phyloP scores from a whole-genome alignment of 495 filamentous ascomycete species.

The Penicillium longicatenatum region DNA sequence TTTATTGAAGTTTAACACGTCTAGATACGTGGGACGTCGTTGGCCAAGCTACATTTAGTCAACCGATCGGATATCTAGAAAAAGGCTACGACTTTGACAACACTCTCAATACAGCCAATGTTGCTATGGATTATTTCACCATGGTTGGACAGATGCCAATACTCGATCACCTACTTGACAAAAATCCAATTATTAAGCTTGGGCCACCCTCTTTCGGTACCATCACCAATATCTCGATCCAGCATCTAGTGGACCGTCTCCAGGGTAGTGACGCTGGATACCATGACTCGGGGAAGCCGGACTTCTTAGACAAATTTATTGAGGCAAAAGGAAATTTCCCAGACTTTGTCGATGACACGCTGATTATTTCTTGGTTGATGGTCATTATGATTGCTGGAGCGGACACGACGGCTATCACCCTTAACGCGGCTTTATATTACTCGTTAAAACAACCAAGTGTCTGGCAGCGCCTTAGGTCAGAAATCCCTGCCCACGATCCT shows the following conservation, averaged over 20 bases:
- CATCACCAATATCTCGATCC: constrained; percentile 27
- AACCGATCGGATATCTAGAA: constrained; percentile 39
- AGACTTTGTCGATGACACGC: constrained; percentile 29
- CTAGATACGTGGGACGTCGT: constrained; percentile 41
- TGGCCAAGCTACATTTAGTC: constrained; percentile 36
- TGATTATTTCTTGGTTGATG: constrained; percentile 38
- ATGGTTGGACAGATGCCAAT: constrained; percentile 60
- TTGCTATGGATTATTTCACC: constrained; percentile 26
- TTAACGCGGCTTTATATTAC: constrained; percentile 44
- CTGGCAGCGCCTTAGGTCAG: constrained; percentile 33
- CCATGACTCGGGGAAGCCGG: constrained; percentile 21
- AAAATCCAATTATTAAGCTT: constrained; percentile 50
- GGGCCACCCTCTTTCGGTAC: constrained; percentile 25
- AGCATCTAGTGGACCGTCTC: constrained; percentile 23
- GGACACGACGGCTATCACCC: constrained; percentile 40
- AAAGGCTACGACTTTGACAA: constrained; percentile 35
- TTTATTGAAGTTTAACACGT: neutral
- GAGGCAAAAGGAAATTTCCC: constrained; percentile 33
- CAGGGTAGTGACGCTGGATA: constrained; percentile 20
- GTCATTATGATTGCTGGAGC: constrained; percentile 47
- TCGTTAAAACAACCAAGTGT: constrained; percentile 36
- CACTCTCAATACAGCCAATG: constrained; percentile 16
- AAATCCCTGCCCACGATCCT: constrained; percentile 33
- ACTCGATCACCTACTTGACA: constrained; percentile 61
- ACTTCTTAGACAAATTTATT: constrained; percentile 41